A percentile compares a stretch with the other conserved stretches of the same genome.
Evolutionary conservation across 2,329 filamentous ascomycete genomes (phyloP).

Genomic region (Pseudogymnoascus verrucosus): DNA sequence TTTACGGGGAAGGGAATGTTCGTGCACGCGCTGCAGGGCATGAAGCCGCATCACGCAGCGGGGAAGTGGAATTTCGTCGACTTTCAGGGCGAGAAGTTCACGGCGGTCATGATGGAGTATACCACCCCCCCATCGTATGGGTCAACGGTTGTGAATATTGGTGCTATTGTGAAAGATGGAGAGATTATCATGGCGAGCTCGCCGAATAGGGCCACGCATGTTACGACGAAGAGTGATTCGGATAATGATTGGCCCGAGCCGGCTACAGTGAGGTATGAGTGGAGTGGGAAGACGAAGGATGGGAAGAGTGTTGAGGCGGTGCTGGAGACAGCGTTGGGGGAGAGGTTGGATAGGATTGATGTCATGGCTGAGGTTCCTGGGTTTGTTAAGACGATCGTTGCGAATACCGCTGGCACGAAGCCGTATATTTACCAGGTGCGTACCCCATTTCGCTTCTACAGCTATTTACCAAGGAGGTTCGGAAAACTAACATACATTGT

Average conservation of each 20-base stretch:
- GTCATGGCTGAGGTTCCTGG: slow-evolving; percentile 94
- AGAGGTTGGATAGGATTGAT: slow-evolving; percentile 74
- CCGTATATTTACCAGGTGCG: slow-evolving; percentile 95
- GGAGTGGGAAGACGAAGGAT: slow-evolving; percentile 71
- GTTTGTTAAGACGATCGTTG: slow-evolving; percentile 91
- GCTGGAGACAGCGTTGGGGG: slow-evolving; percentile 60
- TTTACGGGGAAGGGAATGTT: slow-evolving; percentile 75
- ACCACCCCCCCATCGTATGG: slow-evolving; percentile 92
- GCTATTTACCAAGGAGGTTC: not conserved
- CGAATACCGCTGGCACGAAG: slow-evolving; percentile 80
- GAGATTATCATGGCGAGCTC: slow-evolving; percentile 69
- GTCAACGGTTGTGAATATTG: slow-evolving; percentile 72
- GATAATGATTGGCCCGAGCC: slow-evolving; percentile 89
- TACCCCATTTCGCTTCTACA: slow-evolving; percentile 9
- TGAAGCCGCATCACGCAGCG: slow-evolving; percentile 97
- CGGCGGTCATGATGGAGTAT: slow-evolving; percentile 91
- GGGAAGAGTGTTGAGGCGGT: slow-evolving; percentile 63
- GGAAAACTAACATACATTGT: not conserved
- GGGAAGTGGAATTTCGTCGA: slow-evolving; percentile 88
- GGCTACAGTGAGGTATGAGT: slow-evolving; percentile 63
- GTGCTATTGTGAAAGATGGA: slow-evolving; percentile 71
- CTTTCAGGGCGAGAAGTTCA: slow-evolving; percentile 82
- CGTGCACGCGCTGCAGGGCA: slow-evolving; percentile 83
- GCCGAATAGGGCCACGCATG: slow-evolving; percentile 59
- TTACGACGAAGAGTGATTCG: slow-evolving; percentile 59